Conservation (phyloP, 768 basidiomycete species). For the Rhodotorula paludigena region DNA sequence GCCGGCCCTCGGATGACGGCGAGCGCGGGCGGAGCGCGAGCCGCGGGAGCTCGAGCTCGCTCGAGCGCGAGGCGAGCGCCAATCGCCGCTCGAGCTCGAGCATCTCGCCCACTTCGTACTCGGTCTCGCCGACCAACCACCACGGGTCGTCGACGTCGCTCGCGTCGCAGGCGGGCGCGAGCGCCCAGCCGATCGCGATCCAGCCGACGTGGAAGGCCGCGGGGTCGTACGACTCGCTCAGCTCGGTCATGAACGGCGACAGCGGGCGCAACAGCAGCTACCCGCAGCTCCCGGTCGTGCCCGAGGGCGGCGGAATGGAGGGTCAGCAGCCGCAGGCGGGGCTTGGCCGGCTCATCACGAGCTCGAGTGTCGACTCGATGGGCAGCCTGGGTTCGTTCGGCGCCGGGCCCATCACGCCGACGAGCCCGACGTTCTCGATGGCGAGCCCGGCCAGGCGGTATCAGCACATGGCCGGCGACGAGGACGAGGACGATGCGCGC, state of each 20-base stretch:
- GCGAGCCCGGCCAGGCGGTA: constrained; percentile 7
- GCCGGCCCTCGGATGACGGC: constrained; percentile 13
- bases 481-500: constrained; percentile 25
- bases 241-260: constrained; percentile 15
- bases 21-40: constrained; percentile 29
- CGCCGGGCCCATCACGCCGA: constrained; percentile 15
- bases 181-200: constrained; percentile 20
- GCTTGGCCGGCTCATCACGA: constrained; percentile 16
- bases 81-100: constrained; percentile 21
- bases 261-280: neutral
- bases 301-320: constrained; percentile 29
- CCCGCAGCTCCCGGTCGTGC: constrained; percentile 16
- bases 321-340: too few species aligned
- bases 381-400: constrained; percentile 25
- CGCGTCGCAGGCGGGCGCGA: neutral
- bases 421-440: constrained; percentile 14
- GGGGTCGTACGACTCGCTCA: constrained; percentile 29
- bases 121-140: neutral
- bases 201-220: constrained; percentile 7
- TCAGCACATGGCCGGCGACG: constrained; percentile 4
- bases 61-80: constrained; percentile 31
- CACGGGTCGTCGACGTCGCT: neutral
- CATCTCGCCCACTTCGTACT: constrained; percentile 33
- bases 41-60: constrained; percentile 25
- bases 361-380: constrained; percentile 28